Conservation (phyloP, 768 basidiomycete genomes). For the Serendipita indica region DNA sequence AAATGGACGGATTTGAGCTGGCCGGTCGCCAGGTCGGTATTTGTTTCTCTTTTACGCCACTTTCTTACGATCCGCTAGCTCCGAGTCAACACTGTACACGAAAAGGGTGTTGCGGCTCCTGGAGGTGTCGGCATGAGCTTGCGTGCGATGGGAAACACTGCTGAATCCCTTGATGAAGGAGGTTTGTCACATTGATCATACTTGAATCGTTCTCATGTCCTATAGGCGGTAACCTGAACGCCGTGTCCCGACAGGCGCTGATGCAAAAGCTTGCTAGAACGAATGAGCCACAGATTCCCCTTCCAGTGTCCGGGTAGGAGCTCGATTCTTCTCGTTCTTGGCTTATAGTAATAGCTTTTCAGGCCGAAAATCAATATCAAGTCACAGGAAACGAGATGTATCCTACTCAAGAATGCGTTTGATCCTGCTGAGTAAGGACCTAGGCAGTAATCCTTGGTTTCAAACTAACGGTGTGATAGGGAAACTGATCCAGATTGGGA, state of each 20-base stretch:
- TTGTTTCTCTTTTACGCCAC: background rate
- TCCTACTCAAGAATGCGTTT: constrained; percentile 92
- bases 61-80: constrained; percentile 32
- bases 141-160: constrained; percentile 23
- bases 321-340: background rate
- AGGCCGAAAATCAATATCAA: constrained; percentile 2
- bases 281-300: constrained; percentile 17
- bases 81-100: constrained; percentile 83
- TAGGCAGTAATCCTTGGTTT: constrained; percentile 10
- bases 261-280: constrained; percentile 99
- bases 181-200: constrained; percentile 32
- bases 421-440: constrained; percentile 77
- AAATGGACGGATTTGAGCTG: constrained; percentile 98
- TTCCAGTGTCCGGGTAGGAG: constrained; percentile 1
- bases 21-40: constrained; percentile 75
- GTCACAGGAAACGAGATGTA: constrained; percentile 45
- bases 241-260: constrained; percentile 94
- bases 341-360: background rate
- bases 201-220: constrained; percentile 9
- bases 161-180: constrained; percentile 80
- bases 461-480: constrained; percentile 27
- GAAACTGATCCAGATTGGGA: constrained; percentile 97
- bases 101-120: constrained; percentile 67
- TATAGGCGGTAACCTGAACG: constrained; percentile 90
- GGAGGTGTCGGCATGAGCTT: constrained; percentile 22